phyloP scores from a whole-genome alignment of 1,284 basidiomycete species.

The Papiliotrema terrestris region DNA sequence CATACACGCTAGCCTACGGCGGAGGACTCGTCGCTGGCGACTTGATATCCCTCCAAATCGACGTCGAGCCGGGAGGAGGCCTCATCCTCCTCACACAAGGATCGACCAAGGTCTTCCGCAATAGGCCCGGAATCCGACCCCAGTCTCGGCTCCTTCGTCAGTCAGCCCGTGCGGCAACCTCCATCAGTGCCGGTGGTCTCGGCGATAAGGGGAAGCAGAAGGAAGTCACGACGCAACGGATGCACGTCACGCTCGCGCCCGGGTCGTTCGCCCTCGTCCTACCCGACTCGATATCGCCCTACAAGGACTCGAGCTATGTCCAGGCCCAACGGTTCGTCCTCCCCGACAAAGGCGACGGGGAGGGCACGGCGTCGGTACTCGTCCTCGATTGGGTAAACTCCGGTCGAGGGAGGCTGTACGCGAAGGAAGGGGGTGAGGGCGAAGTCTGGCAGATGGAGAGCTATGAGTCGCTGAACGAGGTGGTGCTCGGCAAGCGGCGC shows the following conservation, averaged over 20 bases:
- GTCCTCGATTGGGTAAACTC: constrained; percentile 89
- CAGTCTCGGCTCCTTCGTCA: constrained; percentile 8
- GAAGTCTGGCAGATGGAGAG: constrained; percentile 86
- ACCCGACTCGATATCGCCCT: constrained; percentile 91
- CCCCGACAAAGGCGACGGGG: constrained; percentile 7
- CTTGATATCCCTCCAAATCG: constrained; percentile 61
- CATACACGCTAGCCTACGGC: constrained; percentile 84
- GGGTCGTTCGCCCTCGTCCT: constrained; percentile 67
- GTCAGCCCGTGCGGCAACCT: constrained; percentile 5
- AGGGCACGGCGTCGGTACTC: constrained; percentile 58
- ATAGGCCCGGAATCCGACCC: constrained; percentile 55
- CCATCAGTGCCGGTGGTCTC: not conserved
- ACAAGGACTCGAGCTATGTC: constrained; percentile 72
- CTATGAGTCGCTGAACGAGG: constrained; percentile 82
- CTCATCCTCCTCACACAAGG: constrained; percentile 58
- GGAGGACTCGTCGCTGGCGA: constrained; percentile 92
- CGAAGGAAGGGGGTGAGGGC: constrained; percentile 2
- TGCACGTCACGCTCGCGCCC: constrained; percentile 58
- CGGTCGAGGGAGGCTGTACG: constrained; percentile 55
- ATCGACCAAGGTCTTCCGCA: constrained; percentile 90
- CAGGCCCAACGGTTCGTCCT: constrained; percentile 70
- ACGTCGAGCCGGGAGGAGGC: constrained; percentile 54
- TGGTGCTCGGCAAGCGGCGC: constrained; percentile 62
- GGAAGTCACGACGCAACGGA: constrained; percentile 43
- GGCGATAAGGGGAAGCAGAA: constrained; percentile 1